Percentiles rank a stretch among this genome's conserved stretches.
Conservation (phyloP, 2,329 filamentous ascomycete genomes). For the Colletotrichum tropicale region DNA sequence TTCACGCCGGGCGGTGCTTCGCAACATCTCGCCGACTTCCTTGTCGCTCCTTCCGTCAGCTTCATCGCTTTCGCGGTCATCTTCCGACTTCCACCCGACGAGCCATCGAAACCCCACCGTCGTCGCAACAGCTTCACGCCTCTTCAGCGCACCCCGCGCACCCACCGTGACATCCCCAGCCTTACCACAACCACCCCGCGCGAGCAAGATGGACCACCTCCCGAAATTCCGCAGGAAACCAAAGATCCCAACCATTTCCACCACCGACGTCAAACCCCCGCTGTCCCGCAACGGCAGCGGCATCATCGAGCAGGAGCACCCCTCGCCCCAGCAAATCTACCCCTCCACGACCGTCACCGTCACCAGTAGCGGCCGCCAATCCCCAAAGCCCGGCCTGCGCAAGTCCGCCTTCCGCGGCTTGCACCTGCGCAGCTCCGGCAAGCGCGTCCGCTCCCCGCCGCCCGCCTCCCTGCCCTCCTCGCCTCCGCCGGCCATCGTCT, state of each 20-base stretch:
- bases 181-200: not conserved
- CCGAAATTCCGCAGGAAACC: constrained; percentile 48
- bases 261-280: constrained; percentile 33
- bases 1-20: not conserved
- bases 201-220: constrained; percentile 43
- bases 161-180: not conserved
- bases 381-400: constrained; percentile 28
- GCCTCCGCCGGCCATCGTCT: constrained; percentile 32
- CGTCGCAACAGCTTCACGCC: not conserved
- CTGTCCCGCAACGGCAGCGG: constrained; percentile 22
- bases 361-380: not conserved
- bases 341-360: constrained; percentile 20
- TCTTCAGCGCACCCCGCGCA: not conserved
- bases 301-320: constrained; percentile 26
- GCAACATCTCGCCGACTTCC: not conserved
- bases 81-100: not conserved
- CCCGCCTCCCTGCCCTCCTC: constrained; percentile 26
- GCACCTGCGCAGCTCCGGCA: constrained; percentile 48
- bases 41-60: not conserved
- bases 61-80: not conserved
- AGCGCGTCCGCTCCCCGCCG: constrained; percentile 51
- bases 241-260: constrained; percentile 47
- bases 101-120: not conserved
- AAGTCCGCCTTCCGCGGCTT: constrained; percentile 49
- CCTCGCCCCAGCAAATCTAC: constrained; percentile 22